Percentiles rank a stretch among this genome's conserved stretches.
Conservation (phyloP, 2,329 filamentous ascomycete species). For the Lecanicillium sp. region DNA sequence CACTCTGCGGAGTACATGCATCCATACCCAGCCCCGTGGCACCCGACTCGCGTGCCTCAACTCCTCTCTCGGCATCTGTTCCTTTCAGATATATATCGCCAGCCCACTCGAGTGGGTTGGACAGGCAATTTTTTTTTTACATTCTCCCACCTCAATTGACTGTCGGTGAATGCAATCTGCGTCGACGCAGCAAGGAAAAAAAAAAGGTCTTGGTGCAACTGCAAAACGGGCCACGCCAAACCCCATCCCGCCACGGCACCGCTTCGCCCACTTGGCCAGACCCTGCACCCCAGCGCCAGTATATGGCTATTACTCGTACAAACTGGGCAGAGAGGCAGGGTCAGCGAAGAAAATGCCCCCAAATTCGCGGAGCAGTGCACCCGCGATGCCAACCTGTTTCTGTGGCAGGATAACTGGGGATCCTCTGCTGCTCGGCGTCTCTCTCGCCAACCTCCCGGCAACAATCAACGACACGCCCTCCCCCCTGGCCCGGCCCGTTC, state of each 20-base stretch:
- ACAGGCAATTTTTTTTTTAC: background rate
- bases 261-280: slow-evolving; percentile 3
- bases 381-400: slow-evolving; percentile 1
- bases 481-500: background rate
- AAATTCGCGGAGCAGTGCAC: no score
- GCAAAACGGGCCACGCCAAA: background rate
- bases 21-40: no score
- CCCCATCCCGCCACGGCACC: background rate
- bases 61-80: no score
- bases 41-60: no score
- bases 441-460: background rate
- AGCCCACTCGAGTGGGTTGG: background rate
- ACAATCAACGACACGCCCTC: slow-evolving; percentile 7
- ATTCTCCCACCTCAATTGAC: background rate
- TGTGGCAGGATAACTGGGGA: slow-evolving; percentile 7
- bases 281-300: background rate
- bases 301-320: background rate
- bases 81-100: no score
- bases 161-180: no score
- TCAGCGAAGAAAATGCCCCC: no score
- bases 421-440: background rate
- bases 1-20: no score
- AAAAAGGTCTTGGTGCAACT: background rate
- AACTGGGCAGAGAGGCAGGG: no score
- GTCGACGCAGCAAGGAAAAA: background rate